phyloP scores from a whole-genome alignment of 164 flowering plant species.

The Chimonanthus praecox region DNA sequence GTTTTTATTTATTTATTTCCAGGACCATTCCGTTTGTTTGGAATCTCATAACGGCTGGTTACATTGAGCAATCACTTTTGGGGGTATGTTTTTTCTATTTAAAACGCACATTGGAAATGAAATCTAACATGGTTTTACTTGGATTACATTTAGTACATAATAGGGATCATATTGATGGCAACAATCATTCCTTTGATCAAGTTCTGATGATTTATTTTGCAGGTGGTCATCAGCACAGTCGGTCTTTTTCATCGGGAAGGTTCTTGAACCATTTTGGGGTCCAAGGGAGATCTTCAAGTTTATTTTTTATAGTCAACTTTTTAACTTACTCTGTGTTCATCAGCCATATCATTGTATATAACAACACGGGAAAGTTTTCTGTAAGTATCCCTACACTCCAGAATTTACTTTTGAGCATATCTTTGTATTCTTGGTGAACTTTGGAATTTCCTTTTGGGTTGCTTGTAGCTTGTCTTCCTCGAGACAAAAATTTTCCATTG shows the following conservation, averaged over 20 bases:
- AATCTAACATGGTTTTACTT: background rate
- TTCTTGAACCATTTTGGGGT: conserved; percentile 96
- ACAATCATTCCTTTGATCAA: background rate
- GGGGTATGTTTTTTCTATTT: conserved; percentile 48
- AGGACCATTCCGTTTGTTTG: conserved; percentile 98
- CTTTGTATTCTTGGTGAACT: background rate
- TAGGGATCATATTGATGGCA: background rate
- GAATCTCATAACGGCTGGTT: conserved; percentile 96
- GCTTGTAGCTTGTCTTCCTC: background rate
- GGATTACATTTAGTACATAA: background rate
- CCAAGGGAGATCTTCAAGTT: conserved; percentile 90
- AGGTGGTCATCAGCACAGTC: conserved; percentile 58
- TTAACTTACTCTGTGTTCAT: conserved; percentile 70
- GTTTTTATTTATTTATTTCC: conserved; percentile 4
- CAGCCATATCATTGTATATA: conserved; percentile 71
- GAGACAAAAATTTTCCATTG: background rate
- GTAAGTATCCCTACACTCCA: conserved; percentile 42
- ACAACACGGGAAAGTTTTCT: conserved; percentile 73
- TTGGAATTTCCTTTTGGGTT: no score
- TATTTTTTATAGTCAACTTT: conserved; percentile 65
- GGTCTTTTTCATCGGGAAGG: conserved; percentile 86
- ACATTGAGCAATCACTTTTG: conserved; percentile 63
- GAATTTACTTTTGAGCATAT: background rate
- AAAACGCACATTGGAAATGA: background rate
- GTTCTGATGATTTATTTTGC: conserved; percentile 21